Percentiles rank a stretch among this genome's conserved stretches.
Conservation (phyloP, 1,284 basidiomycete genomes). For the Boletus nobilissimus region DNA sequence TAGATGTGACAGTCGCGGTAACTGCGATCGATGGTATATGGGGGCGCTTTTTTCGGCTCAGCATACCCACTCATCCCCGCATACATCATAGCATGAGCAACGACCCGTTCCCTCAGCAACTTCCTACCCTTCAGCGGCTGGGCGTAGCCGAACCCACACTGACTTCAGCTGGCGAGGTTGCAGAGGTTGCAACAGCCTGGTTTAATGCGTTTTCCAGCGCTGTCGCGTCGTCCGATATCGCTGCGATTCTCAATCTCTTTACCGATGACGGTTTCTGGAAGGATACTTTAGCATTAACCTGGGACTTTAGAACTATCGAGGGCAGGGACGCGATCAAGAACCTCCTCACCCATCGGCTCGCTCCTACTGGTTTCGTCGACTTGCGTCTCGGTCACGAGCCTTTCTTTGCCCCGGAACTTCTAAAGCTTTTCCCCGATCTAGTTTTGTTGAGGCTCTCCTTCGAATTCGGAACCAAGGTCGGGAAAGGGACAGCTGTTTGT, state of each 20-base stretch:
- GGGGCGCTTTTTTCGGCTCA: neutral
- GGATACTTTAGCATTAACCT: conserved; percentile 42
- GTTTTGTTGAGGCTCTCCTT: conserved; percentile 40
- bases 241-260: conserved; percentile 41
- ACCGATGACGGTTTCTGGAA: conserved; percentile 46
- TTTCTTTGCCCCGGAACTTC: conserved; percentile 37
- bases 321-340: conserved; percentile 39
- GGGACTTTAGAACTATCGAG: conserved; percentile 44
- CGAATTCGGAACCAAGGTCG: conserved; percentile 41
- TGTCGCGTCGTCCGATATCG: conserved; percentile 41
- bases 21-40: conserved; percentile 8
- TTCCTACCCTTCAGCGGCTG: conserved; percentile 44
- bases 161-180: conserved; percentile 37
- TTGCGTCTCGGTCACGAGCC: conserved; percentile 33
- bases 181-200: conserved; percentile 40
- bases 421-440: conserved; percentile 40
- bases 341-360: conserved; percentile 44
- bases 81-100: conserved; percentile 32
- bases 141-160: conserved; percentile 39
- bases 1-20: neutral
- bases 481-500: conserved; percentile 38
- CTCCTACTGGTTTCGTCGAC: conserved; percentile 45
- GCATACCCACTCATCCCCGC: neutral
- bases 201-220: conserved; percentile 46
- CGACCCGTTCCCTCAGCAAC: conserved; percentile 40